Evolutionary conservation across 2,329 filamentous ascomycete species (phyloP).

Genomic region (Lachnellula arida): DNA sequence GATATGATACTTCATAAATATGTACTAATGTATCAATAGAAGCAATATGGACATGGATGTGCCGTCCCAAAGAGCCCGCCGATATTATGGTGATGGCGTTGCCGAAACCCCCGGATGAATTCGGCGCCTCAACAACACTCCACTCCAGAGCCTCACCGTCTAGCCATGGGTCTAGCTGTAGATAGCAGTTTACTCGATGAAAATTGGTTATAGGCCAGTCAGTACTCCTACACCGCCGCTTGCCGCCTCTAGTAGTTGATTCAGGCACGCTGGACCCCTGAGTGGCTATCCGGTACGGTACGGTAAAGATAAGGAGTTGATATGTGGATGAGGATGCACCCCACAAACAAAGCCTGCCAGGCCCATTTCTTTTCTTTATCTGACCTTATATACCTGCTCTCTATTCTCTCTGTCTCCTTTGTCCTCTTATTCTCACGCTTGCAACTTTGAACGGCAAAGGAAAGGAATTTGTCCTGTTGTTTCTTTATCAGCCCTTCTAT

Average conservation of each 20-base stretch:
- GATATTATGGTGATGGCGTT: neutral
- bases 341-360: slow-evolving; percentile 16
- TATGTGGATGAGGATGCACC: slow-evolving; percentile 20
- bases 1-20: too few relatives aligned
- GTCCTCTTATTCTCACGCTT: slow-evolving; percentile 5
- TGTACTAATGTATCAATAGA: neutral
- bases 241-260: neutral
- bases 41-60: neutral
- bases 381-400: too few relatives aligned
- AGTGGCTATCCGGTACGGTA: neutral
- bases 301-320: slow-evolving; percentile 19
- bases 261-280: neutral
- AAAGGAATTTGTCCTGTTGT: neutral
- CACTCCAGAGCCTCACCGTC: neutral
- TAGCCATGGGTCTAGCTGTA: neutral
- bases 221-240: neutral
- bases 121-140: neutral
- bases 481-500: slow-evolving; percentile 1
- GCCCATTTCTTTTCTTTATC: neutral
- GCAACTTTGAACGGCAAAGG: neutral
- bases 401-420: slow-evolving; percentile 7
- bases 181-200: slow-evolving; percentile 19
- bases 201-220: slow-evolving; percentile 13
- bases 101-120: neutral
- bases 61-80: neutral